Conservation (phyloP, 768 basidiomycete species). For the Suillus hirtellus region DNA sequence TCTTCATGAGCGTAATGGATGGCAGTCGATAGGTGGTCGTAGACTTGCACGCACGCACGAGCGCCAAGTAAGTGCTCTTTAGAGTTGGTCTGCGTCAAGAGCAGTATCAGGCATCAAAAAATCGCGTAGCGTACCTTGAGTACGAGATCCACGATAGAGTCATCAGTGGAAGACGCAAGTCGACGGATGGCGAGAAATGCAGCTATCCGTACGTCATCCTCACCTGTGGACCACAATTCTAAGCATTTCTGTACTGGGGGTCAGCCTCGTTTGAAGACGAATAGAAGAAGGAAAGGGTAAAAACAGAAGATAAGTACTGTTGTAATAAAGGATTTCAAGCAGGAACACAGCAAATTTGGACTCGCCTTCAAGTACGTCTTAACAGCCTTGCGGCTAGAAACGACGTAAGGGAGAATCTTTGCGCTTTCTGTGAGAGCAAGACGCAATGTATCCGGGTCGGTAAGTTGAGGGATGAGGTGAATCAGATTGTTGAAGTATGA, state of each 20-base stretch:
- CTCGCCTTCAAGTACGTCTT: constrained; percentile 84
- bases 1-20: constrained; percentile 95
- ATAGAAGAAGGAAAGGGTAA: constrained; percentile 9
- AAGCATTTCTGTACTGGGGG: constrained; percentile 63
- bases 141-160: constrained; percentile 78
- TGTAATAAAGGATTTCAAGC: background rate
- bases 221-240: constrained; percentile 78
- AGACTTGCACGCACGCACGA: constrained; percentile 81
- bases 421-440: constrained; percentile 82
- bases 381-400: constrained; percentile 79
- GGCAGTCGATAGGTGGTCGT: constrained; percentile 88
- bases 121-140: constrained; percentile 69
- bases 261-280: background rate
- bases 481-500: constrained; percentile 90
- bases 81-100: constrained; percentile 3
- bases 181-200: constrained; percentile 83
- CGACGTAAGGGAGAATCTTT: constrained; percentile 87
- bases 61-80: constrained; percentile 84
- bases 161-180: constrained; percentile 76
- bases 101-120: background rate
- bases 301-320: constrained; percentile 4
- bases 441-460: constrained; percentile 62
- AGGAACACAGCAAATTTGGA: background rate
- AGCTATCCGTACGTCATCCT: constrained; percentile 81
- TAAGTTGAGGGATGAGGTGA: constrained; percentile 74